Base-by-base conservation (phyloP, 2,329 filamentous ascomycete species). In the Mariannaea sp. region DNA sequence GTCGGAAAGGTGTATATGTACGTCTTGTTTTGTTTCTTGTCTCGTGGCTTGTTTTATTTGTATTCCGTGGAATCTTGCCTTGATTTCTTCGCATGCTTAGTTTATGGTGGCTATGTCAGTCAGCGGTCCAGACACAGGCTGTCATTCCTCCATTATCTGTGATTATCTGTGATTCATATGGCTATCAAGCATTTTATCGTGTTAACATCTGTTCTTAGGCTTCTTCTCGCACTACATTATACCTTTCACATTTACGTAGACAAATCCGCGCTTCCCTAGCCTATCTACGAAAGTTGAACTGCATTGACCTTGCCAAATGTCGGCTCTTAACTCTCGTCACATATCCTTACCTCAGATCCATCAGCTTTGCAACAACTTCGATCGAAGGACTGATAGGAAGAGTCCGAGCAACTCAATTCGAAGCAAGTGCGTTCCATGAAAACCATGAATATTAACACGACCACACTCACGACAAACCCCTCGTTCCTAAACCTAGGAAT, bases 111-210 rank as follows among this genome's bases (percentile, higher is more conserved):
- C n/a, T n/a, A n/a, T n/a, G n/a, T n/a, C n/a, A n/a, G n/a, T n/a
- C n/a, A n/a, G n/a, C n/a, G n/a, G n/a, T n/a, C n/a, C n/a, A n/a
- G n/a, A n/a, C n/a, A n/a, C n/a, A 40, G 49, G 35, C 12, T 42
- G 41, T 19, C 27, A 41, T 22, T 4, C 39, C 7, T 5, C 22
- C 17, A n/a, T 35, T 4, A 13, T 32, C 10, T 10, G 29, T 32
- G n/a, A n/a, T 22, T 46, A 38, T 42, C 19, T 42, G 46, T 49
- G 46, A 49, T 49, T 49, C 46, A 49, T 46, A 30, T 42, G 16
- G 10, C 14, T 30, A 33, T 20, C 24, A 8, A 12, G 24, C 9
- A 17, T 33, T 38, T 20, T 47, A 27, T 36, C 32, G 26, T 20
- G 32, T 19, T 7, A 30, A 22, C 12, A 16, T 12, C 14, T 9